phyloP scores from a whole-genome alignment of 225 moss, liverwort and hornwort genomes.

The Ulota crispa region DNA sequence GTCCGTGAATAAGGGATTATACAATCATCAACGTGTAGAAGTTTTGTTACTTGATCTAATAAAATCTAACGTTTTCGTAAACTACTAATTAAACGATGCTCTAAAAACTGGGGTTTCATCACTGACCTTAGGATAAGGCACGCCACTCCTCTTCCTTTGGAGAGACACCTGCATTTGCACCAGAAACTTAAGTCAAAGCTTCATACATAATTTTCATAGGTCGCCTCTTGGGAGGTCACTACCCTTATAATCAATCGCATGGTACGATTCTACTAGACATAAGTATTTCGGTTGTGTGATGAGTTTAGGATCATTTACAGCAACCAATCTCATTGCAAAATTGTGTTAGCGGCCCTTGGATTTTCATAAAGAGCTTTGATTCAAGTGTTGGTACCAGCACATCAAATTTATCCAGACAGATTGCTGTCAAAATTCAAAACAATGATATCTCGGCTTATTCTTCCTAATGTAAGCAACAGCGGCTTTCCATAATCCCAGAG shows the following conservation, averaged over 20 bases:
- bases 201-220: neutral
- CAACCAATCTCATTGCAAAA: neutral
- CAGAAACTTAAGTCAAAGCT: neutral
- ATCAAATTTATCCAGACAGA: neutral
- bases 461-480: neutral
- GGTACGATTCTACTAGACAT: neutral
- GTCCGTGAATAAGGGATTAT: neutral
- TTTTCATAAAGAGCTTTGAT: neutral
- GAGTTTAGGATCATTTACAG: neutral
- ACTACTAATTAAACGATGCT: neutral
- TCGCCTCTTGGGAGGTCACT: neutral
- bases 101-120: neutral
- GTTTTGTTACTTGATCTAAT: neutral
- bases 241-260: neutral
- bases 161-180: conserved; percentile 22
- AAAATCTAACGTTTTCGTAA: neutral
- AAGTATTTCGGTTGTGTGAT: neutral
- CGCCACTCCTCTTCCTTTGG: conserved; percentile 47
- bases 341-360: neutral
- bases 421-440: neutral
- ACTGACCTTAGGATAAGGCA: conserved; percentile 48
- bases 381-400: neutral
- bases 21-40: neutral
- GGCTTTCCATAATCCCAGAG: neutral
- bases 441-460: neutral